These are phyloP conservation scores for Chlorella vulgaris DNA, from an alignment of 139 green algal genomes.

Conservation along the genomic window DNA sequence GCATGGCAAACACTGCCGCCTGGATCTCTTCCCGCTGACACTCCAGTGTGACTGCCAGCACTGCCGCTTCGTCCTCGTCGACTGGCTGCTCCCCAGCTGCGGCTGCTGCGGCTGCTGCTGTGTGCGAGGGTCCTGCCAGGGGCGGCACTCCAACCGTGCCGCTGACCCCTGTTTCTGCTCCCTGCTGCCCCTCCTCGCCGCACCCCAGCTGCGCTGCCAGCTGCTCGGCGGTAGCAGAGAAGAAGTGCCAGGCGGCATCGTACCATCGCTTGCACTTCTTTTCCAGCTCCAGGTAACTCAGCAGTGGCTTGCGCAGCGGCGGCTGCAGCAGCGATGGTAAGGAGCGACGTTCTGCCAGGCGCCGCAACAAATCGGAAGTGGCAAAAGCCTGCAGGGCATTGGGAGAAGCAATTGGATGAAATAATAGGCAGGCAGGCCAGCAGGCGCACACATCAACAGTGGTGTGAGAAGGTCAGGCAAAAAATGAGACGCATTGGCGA, in stretches of 20 bases:
- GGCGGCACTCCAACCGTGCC: no score
- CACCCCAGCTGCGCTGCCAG: not conserved
- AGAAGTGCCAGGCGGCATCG: not conserved
- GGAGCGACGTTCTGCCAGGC: not conserved
- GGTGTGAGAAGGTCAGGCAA: not conserved
- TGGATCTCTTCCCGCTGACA: conserved; percentile 5
- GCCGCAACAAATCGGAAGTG: not conserved
- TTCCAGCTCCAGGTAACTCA: conserved; percentile 23
- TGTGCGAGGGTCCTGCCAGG: not conserved
- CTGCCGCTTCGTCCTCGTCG: not conserved
- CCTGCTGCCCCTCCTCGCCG: no score
- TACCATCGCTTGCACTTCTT: conserved; percentile 10
- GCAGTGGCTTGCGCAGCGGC: conserved; percentile 9
- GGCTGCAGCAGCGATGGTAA: not conserved
- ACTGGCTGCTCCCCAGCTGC: not conserved
- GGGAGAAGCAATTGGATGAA: not conserved
- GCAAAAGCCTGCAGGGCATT: conserved; percentile 7
- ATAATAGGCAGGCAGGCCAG: not conserved
- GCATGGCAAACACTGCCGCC: conserved; percentile 20
- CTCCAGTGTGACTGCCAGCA: not conserved
- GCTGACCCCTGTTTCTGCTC: no score
- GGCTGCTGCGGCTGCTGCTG: conserved; percentile 12
- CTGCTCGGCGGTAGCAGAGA: not conserved
- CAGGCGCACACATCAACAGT: not conserved
- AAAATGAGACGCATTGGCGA: not conserved